phyloP scores from a whole-genome alignment of 495 filamentous ascomycete species.

The Schizothecium vesticola region DNA sequence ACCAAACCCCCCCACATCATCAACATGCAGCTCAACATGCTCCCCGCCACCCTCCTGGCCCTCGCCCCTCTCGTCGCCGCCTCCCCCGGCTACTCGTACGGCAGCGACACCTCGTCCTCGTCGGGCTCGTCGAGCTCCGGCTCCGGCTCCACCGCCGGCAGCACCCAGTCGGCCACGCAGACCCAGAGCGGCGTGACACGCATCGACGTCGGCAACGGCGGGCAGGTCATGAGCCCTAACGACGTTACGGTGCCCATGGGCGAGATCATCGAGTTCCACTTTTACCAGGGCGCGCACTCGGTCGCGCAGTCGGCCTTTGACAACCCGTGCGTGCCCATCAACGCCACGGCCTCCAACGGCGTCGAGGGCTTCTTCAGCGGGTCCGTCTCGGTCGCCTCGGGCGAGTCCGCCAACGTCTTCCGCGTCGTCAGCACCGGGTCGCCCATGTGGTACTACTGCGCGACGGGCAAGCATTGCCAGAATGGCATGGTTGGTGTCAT shows the following conservation, averaged over 20 bases:
- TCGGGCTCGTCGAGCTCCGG: neutral
- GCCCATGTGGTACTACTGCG: conserved; percentile 24
- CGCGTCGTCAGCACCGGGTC: conserved; percentile 11
- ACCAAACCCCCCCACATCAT: neutral
- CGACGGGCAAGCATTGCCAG: conserved; percentile 17
- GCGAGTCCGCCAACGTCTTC: conserved; percentile 3
- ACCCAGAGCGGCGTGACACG: neutral
- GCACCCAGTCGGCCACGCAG: neutral
- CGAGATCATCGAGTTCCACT: conserved; percentile 12
- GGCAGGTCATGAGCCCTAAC: conserved; percentile 5
- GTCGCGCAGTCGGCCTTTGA: conserved; percentile 11
- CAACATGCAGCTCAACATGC: conserved; percentile 6
- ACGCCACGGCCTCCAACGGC: neutral
- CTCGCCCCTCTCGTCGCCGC: conserved; percentile 7
- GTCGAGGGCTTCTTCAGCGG: conserved; percentile 6
- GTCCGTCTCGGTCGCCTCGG: neutral
- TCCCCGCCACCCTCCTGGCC: conserved; percentile 3
- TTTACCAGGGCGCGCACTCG: conserved; percentile 9
- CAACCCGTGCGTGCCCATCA: conserved; percentile 8
- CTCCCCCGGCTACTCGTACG: conserved; percentile 1
- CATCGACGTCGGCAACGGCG: conserved; percentile 6
- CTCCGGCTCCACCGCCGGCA: neutral
- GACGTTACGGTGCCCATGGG: conserved; percentile 4
- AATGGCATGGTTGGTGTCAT: conserved; percentile 20
- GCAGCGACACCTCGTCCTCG: neutral